Conservation (phyloP, 139 green algal genomes). For the Volvox africanus region DNA sequence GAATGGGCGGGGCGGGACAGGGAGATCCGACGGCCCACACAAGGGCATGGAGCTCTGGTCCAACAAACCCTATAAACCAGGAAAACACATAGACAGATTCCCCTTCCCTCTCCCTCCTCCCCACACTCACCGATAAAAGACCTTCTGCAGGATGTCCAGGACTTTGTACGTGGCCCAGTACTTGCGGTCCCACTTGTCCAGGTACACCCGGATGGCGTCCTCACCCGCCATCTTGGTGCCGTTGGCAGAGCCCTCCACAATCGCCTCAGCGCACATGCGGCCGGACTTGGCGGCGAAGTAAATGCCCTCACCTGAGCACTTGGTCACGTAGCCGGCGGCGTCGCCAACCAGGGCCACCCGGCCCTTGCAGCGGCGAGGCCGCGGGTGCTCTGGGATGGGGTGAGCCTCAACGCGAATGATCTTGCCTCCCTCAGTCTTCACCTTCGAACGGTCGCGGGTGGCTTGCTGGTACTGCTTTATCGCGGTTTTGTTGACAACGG, state of each 20-base stretch:
- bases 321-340: conserved; percentile 97
- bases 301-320: conserved; percentile 98
- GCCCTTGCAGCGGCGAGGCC: conserved; percentile 85
- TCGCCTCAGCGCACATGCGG: conserved; percentile 97
- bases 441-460: conserved; percentile 77
- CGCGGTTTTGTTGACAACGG: conserved; percentile 99
- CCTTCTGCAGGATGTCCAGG: conserved; percentile 99
- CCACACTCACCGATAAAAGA: conserved; percentile 74
- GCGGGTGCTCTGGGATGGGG: conserved; percentile 98
- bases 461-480: conserved; percentile 99
- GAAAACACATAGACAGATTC: no score
- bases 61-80: no score
- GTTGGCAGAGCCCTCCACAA: conserved; percentile 80
- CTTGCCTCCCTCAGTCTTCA: conserved; percentile 96
- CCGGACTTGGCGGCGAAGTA: conserved; percentile 99
- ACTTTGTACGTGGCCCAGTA: conserved; percentile 99
- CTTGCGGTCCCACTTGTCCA: conserved; percentile 98
- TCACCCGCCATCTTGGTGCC: conserved; percentile 93
- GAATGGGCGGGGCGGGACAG: no score
- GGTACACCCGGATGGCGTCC: conserved; percentile 91
- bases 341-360: conserved; percentile 95
- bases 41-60: no score
- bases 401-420: conserved; percentile 99
- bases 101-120: neutral
- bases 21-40: no score